These are phyloP conservation scores for Phytophthora colocasiae DNA, from an alignment of 352 stramenopile genomes.

Conservation along the genomic window DNA sequence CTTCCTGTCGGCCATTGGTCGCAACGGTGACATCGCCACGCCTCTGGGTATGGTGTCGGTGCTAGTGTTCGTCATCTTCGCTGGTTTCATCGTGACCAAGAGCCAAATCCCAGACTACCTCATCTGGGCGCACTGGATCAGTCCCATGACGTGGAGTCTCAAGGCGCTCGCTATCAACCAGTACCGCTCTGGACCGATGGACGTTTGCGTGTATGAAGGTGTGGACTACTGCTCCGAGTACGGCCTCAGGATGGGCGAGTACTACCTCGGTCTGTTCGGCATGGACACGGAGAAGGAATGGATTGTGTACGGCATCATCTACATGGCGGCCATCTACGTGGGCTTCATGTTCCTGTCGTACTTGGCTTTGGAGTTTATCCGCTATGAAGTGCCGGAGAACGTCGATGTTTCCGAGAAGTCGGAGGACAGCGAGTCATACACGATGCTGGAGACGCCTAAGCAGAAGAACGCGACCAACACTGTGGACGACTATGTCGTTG, in stretches of 20 bases:
- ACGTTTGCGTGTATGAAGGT: slow-evolving; percentile 35
- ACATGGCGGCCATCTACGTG: slow-evolving; percentile 46
- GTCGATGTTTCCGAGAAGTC: slow-evolving; percentile 35
- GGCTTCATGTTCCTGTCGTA: slow-evolving; percentile 44
- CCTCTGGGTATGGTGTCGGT: slow-evolving; percentile 46
- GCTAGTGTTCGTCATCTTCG: slow-evolving; percentile 57
- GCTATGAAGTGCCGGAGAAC: slow-evolving; percentile 36
- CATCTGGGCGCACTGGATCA: slow-evolving; percentile 69
- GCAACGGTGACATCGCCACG: slow-evolving; percentile 44
- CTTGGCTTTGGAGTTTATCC: slow-evolving; percentile 36
- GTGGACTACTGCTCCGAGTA: slow-evolving; percentile 38
- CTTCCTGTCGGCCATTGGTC: slow-evolving; percentile 33
- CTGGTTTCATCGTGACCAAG: slow-evolving; percentile 34
- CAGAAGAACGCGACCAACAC: slow-evolving; percentile 4
- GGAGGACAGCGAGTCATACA: slow-evolving; percentile 20
- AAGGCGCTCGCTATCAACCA: slow-evolving; percentile 52
- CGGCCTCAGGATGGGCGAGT: slow-evolving; percentile 44
- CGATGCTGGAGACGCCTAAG: slow-evolving; percentile 27
- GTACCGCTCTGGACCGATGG: slow-evolving; percentile 41
- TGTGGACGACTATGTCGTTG: slow-evolving; percentile 14
- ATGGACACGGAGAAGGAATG: slow-evolving; percentile 52
- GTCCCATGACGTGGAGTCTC: slow-evolving; percentile 60
- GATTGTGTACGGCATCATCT: slow-evolving; percentile 47
- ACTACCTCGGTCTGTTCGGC: slow-evolving; percentile 47
- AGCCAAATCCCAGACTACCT: slow-evolving; percentile 53